Percentiles rank a stretch among this genome's conserved stretches.
Evolutionary conservation across 805 yeast genomes (phyloP).

Genomic region (Candida michaelii): DNA sequence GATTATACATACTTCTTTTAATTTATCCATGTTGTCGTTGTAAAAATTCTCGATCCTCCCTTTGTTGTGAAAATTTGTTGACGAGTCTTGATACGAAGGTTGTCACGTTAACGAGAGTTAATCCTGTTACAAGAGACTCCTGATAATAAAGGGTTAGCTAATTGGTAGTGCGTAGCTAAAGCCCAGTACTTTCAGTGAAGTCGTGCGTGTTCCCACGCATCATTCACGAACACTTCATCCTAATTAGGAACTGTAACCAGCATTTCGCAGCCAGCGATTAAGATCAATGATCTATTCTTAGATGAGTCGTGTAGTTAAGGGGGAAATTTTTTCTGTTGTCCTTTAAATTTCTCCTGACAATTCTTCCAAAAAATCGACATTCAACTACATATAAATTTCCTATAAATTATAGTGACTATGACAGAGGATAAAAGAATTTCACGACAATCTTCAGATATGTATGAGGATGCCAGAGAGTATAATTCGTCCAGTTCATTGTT

Average conservation of each 20-base stretch:
- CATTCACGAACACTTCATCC: too few relatives aligned
- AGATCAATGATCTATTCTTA: neutral
- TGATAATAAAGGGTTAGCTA: neutral
- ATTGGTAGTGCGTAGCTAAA: too few relatives aligned
- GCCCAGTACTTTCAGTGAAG: too few relatives aligned
- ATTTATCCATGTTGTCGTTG: slow-evolving; percentile 48
- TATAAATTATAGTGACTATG: neutral
- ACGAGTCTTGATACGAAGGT: too few relatives aligned
- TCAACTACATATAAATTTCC: too few relatives aligned
- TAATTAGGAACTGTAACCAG: slow-evolving; percentile 1
- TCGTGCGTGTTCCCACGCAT: too few relatives aligned
- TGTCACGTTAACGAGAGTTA: too few relatives aligned
- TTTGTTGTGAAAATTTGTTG: slow-evolving; percentile 7
- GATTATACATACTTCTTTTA: slow-evolving; percentile 52
- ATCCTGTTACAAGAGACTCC: too few relatives aligned
- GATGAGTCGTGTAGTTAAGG: neutral
- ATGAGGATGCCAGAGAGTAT: slow-evolving; percentile 13
- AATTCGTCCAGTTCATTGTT: slow-evolving; percentile 14
- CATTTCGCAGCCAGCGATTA: slow-evolving; percentile 14
- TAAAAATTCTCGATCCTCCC: slow-evolving; percentile 6
- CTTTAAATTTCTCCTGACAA: too few relatives aligned
- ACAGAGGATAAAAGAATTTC: slow-evolving; percentile 2
- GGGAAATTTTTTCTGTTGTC: neutral
- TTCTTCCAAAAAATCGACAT: neutral
- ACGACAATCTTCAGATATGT: slow-evolving; percentile 9